Conservation (phyloP, 768 basidiomycete species). For the Pulveroboletus sp. region DNA sequence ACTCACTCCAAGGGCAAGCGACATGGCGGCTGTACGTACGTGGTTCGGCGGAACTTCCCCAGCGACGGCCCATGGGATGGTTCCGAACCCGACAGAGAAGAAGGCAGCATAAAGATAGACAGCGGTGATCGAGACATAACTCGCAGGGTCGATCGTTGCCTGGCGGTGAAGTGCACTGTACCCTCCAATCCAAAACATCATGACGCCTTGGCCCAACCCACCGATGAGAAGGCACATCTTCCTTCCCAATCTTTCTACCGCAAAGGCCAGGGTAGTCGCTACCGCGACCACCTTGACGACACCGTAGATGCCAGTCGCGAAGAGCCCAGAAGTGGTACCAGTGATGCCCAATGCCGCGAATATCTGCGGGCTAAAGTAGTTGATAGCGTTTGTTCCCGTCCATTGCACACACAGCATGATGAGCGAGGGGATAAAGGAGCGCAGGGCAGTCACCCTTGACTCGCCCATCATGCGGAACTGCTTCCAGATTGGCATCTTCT, state of each 20-base stretch:
- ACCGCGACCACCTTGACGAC: constrained; percentile 41
- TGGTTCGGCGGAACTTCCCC: constrained; percentile 37
- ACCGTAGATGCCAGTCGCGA: constrained; percentile 46
- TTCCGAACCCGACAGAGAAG: constrained; percentile 33
- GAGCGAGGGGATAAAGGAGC: constrained; percentile 42
- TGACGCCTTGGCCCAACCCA: constrained; percentile 41
- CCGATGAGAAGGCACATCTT: constrained; percentile 47
- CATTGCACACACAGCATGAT: constrained; percentile 47
- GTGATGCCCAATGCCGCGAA: constrained; percentile 46
- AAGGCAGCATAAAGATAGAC: constrained; percentile 37
- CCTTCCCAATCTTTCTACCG: constrained; percentile 46
- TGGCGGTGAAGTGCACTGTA: constrained; percentile 31
- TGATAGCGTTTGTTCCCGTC: constrained; percentile 53
- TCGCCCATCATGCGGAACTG: constrained; percentile 44
- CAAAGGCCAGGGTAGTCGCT: constrained; percentile 37
- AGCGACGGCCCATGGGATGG: constrained; percentile 29
- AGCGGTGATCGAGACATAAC: constrained; percentile 36
- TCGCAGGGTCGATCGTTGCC: constrained; percentile 26
- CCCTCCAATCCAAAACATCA: constrained; percentile 38
- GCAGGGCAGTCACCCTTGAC: constrained; percentile 37
- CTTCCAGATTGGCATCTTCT: constrained; percentile 28
- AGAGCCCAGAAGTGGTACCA: constrained; percentile 38
- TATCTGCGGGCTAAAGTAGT: constrained; percentile 51
- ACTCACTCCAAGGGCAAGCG: constrained; percentile 30
- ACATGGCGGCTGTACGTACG: constrained; percentile 32